A percentile compares a stretch with the other conserved stretches of the same genome.
Conservation (phyloP, 306 rosid species). For the Quercus aquifolioides region DNA sequence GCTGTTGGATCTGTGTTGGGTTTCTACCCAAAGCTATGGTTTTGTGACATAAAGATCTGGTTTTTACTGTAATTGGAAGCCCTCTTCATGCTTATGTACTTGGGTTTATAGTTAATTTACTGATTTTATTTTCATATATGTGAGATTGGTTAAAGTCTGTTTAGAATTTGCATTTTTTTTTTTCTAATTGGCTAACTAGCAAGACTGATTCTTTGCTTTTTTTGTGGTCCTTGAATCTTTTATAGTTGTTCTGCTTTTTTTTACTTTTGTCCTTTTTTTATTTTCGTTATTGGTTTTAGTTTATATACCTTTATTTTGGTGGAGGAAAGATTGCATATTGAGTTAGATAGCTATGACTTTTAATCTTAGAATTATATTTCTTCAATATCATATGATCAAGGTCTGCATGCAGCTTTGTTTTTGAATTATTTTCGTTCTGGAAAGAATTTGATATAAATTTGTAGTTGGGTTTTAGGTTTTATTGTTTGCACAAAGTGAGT, state of each 20-base stretch:
- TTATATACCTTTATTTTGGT: background rate
- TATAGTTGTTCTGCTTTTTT: background rate
- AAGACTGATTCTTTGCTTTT: slow-evolving; percentile 23
- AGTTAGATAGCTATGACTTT: slow-evolving; percentile 9
- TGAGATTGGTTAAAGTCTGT: slow-evolving; percentile 6
- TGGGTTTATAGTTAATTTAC: slow-evolving; percentile 6
- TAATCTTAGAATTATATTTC: background rate
- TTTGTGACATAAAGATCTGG: slow-evolving; percentile 48
- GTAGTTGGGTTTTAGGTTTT: slow-evolving; percentile 17
- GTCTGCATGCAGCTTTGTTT: slow-evolving; percentile 35
- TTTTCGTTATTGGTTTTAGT: background rate
- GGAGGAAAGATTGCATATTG: background rate
- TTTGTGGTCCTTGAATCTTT: slow-evolving; percentile 14
- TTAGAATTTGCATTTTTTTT: slow-evolving; percentile 26
- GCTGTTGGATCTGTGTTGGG: slow-evolving; percentile 57
- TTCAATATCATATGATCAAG: slow-evolving; percentile 25
- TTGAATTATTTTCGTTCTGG: slow-evolving; percentile 5
- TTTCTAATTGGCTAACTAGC: background rate
- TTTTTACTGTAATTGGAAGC: slow-evolving; percentile 33
- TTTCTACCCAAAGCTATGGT: slow-evolving; percentile 28
- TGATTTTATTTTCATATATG: background rate
- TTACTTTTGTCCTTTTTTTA: background rate
- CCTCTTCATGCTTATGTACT: slow-evolving; percentile 22
- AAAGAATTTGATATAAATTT: slow-evolving; percentile 13
- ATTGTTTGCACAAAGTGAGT: slow-evolving; percentile 20